These are phyloP conservation scores for Thermoascus crustaceus DNA, from an alignment of 2,329 filamentous ascomycete genomes.

Conservation along the genomic window DNA sequence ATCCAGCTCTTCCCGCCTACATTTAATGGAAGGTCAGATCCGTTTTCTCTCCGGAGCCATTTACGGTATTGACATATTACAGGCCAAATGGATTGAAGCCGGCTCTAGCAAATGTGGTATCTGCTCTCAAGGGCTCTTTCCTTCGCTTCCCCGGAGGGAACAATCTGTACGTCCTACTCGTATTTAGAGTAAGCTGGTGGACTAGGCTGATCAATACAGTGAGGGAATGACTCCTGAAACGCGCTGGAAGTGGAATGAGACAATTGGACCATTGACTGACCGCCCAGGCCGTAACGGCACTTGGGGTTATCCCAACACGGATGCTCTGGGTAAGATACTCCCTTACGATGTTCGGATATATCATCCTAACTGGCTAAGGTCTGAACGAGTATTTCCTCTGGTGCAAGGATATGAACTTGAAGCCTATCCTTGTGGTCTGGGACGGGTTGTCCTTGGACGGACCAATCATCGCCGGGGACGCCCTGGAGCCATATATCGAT, in stretches of 20 bases:
- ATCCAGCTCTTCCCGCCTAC: slow-evolving; percentile 49
- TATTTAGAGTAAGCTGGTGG: background rate
- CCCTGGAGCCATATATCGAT: slow-evolving; percentile 24
- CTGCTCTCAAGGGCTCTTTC: slow-evolving; percentile 37
- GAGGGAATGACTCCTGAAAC: slow-evolving; percentile 31
- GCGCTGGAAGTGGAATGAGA: slow-evolving; percentile 46
- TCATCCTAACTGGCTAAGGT: slow-evolving; percentile 21
- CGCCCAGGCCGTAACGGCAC: slow-evolving; percentile 39
- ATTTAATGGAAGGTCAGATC: slow-evolving; percentile 40
- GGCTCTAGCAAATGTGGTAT: slow-evolving; percentile 38
- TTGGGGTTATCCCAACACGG: slow-evolving; percentile 35
- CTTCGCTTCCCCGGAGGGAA: slow-evolving; percentile 47
- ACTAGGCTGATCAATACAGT: background rate
- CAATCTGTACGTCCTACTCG: slow-evolving; percentile 25
- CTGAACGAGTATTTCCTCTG: slow-evolving; percentile 20
- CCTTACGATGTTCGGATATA: slow-evolving; percentile 14
- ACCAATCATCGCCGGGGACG: slow-evolving; percentile 26
- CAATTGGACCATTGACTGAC: slow-evolving; percentile 41
- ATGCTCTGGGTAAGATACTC: slow-evolving; percentile 28
- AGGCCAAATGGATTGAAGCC: slow-evolving; percentile 40
- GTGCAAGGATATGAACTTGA: slow-evolving; percentile 2
- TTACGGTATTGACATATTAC: slow-evolving; percentile 5
- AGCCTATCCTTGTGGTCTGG: slow-evolving; percentile 35
- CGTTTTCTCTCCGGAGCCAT: slow-evolving; percentile 18
- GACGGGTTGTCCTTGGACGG: slow-evolving; percentile 37